Evolutionary conservation across 2,329 filamentous ascomycete species (phyloP).

Genomic region (Pseudocercospora musae): DNA sequence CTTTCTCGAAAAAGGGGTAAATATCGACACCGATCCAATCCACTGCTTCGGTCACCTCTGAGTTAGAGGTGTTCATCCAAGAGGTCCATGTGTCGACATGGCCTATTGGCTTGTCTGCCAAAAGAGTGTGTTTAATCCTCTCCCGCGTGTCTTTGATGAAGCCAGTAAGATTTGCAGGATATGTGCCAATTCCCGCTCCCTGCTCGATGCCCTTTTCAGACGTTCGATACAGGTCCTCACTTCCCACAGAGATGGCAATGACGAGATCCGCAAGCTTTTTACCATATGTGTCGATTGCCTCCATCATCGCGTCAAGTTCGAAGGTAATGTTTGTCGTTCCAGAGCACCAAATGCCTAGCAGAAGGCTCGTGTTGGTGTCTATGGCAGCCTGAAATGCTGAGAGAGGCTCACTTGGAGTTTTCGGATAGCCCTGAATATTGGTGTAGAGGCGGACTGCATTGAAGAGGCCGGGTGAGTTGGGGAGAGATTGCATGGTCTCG

Average conservation of each 20-base stretch:
- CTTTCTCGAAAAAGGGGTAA: constrained; percentile 67
- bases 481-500: constrained; percentile 59
- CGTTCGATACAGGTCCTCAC: constrained; percentile 70
- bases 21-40: constrained; percentile 84
- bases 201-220: constrained; percentile 66
- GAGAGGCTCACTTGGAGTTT: constrained; percentile 62
- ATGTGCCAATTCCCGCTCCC: constrained; percentile 56
- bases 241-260: constrained; percentile 76
- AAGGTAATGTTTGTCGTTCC: constrained; percentile 57
- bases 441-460: constrained; percentile 70
- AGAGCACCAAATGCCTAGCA: constrained; percentile 75
- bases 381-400: constrained; percentile 76
- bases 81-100: constrained; percentile 84
- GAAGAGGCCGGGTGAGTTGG: constrained; percentile 59
- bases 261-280: constrained; percentile 59
- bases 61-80: constrained; percentile 71
- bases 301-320: constrained; percentile 69
- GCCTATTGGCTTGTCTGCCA: constrained; percentile 59
- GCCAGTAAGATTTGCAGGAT: constrained; percentile 58
- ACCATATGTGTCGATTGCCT: constrained; percentile 68
- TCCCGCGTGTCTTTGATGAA: constrained; percentile 69
- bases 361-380: constrained; percentile 69
- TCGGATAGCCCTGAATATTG: constrained; percentile 44
- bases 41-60: constrained; percentile 62
- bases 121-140: constrained; percentile 60